Conservation (phyloP, 139 green algal species). For the Closterium sp. region DNA sequence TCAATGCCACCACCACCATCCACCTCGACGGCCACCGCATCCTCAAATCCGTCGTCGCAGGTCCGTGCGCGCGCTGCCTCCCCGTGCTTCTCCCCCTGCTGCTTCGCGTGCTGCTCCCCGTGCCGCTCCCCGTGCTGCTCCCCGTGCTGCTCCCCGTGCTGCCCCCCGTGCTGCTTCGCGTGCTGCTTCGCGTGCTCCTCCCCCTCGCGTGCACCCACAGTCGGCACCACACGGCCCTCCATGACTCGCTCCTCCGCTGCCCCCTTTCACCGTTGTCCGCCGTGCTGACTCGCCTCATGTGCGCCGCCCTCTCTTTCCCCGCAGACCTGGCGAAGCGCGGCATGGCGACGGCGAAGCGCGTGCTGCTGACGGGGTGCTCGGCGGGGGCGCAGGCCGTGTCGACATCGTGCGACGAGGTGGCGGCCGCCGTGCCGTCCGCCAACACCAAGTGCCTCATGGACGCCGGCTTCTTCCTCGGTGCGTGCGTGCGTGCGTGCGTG, state of each 20-base stretch:
- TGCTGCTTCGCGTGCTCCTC: not conserved
- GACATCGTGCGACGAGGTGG: not conserved
- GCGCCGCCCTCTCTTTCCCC: not conserved
- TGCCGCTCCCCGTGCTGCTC: not conserved
- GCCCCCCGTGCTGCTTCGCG: no score
- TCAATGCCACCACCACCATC: not conserved
- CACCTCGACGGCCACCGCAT: not conserved
- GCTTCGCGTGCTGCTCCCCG: not conserved
- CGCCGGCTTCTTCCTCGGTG: conserved; percentile 10
- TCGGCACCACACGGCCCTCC: no score
- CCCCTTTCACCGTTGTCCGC: no score
- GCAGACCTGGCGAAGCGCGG: conserved; percentile 2
- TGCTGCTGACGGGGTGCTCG: not conserved
- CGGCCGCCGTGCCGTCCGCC: not conserved
- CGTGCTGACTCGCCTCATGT: no score
- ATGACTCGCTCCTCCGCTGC: no score
- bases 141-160: no score
- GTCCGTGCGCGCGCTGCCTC: not conserved
- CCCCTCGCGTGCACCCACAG: no score
- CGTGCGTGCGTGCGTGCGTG: no score
- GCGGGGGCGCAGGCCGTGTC: not conserved
- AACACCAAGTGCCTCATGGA: conserved; percentile 12
- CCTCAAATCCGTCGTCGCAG: not conserved
- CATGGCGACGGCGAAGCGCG: not conserved
- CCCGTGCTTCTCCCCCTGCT: not conserved